Conservation (phyloP, 2,329 filamentous ascomycete genomes). For the Fusarium sp. region DNA sequence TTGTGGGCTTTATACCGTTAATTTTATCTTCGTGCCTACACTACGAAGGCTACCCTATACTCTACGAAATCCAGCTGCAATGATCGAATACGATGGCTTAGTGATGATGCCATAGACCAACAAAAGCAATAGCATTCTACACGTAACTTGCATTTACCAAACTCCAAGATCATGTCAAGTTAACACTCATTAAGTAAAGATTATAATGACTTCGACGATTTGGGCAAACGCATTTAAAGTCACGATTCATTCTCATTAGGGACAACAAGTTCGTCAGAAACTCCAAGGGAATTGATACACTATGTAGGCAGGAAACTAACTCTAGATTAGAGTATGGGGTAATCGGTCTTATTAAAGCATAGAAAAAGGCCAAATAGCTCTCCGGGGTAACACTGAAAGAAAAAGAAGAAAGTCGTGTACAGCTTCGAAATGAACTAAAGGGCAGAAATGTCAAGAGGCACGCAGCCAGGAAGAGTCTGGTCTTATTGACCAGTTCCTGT, state of each 20-base stretch:
- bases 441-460: constrained; percentile 8
- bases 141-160: background rate
- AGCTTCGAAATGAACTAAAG: constrained; percentile 32
- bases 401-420: constrained; percentile 50
- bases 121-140: background rate
- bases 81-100: background rate
- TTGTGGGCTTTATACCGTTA: background rate
- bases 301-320: constrained; percentile 47
- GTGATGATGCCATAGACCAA: background rate
- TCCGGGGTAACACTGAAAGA: constrained; percentile 53
- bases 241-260: background rate
- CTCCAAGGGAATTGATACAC: constrained; percentile 42
- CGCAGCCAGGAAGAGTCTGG: constrained; percentile 21
- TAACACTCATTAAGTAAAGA: background rate
- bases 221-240: background rate
- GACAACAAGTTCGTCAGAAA: constrained; percentile 27
- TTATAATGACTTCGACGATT: background rate
- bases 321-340: constrained; percentile 49
- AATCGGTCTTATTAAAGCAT: constrained; percentile 55
- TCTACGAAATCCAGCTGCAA: background rate
- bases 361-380: constrained; percentile 53
- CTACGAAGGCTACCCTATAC: background rate
- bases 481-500: constrained; percentile 5
- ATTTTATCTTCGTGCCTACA: too few species aligned
- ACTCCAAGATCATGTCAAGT: background rate